Percentiles rank a stretch among this genome's conserved stretches.
Evolutionary conservation across 1,139 yeast species (phyloP).

Genomic region (Yamadazyma kanchanaburiensis): DNA sequence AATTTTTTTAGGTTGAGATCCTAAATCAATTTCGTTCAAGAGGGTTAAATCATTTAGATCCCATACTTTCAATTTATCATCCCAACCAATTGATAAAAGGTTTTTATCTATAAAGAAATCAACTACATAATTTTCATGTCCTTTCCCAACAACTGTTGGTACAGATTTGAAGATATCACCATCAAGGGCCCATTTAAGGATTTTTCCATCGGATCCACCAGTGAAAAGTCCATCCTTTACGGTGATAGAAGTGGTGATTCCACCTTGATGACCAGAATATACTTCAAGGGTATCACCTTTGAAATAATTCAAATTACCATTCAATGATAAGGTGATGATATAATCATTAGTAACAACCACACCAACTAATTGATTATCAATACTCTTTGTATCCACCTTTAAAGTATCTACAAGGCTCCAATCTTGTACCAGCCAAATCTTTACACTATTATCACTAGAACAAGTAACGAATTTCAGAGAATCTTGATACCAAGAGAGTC

Average conservation of each 20-base stretch:
- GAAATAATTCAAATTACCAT: constrained; percentile 70
- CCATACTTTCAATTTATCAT: constrained; percentile 64
- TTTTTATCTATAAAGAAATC: constrained; percentile 29
- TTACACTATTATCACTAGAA: constrained; percentile 77
- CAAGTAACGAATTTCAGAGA: constrained; percentile 69
- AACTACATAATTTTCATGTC: constrained; percentile 60
- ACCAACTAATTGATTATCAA: constrained; percentile 77
- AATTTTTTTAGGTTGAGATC: constrained; percentile 65
- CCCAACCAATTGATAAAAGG: constrained; percentile 77
- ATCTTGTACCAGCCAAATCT: constrained; percentile 52
- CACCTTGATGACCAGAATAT: constrained; percentile 76
- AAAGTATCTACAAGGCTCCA: constrained; percentile 32
- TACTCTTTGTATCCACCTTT: constrained; percentile 27
- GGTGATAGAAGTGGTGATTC: constrained; percentile 52
- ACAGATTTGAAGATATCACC: constrained; percentile 33
- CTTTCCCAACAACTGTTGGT: constrained; percentile 20
- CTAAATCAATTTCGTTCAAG: constrained; percentile 29
- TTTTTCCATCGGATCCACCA: constrained; percentile 83
- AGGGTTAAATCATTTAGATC: constrained; percentile 21
- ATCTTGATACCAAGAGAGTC: constrained; percentile 66
- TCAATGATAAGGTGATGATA: constrained; percentile 64
- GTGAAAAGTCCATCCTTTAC: constrained; percentile 38
- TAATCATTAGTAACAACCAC: constrained; percentile 61
- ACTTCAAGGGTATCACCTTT: constrained; percentile 31
- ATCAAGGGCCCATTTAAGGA: constrained; percentile 54